Evolutionary conservation across 371 early-diverging fungal genomes (phyloP).

Genomic region (Mucor piriformis): DNA sequence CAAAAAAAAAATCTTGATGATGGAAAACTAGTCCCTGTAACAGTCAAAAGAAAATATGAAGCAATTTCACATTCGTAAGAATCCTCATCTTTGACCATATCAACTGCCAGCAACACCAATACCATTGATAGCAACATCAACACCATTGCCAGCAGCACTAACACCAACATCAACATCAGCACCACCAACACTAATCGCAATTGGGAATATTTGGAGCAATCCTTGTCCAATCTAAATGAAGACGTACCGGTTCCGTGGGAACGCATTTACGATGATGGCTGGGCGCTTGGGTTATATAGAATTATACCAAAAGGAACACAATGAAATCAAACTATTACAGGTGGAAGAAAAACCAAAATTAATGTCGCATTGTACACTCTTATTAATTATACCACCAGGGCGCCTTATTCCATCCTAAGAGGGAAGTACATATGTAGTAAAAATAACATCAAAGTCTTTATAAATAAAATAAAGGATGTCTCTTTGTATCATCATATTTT

Average conservation of each 20-base stretch:
- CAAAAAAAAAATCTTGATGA: constrained; percentile 4
- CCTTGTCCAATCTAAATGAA: not conserved
- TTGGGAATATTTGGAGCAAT: not conserved
- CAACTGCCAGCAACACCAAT: not conserved
- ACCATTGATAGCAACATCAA: too few species aligned
- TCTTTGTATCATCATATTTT: too few species aligned
- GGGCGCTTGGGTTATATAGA: not conserved
- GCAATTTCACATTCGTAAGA: not conserved
- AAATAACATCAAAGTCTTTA: too few species aligned
- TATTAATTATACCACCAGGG: too few species aligned
- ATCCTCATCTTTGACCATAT: too few species aligned
- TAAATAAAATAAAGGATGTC: too few species aligned
- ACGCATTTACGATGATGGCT: constrained; percentile 3
- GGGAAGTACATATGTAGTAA: too few species aligned
- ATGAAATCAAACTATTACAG: too few species aligned
- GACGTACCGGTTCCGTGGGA: constrained; percentile 1
- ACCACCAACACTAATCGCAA: not conserved
- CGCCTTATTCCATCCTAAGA: too few species aligned
- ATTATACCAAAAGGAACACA: too few species aligned
- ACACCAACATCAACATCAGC: not conserved
- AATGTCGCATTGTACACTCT: too few species aligned
- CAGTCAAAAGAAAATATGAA: constrained; percentile 2
- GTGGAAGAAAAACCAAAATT: too few species aligned
- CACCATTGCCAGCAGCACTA: not conserved
- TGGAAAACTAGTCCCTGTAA: not conserved